Percentiles rank a stretch among this genome's conserved stretches.
phyloP scores from a whole-genome alignment of 257 asterid species.

The Paraleonurus japonicus region DNA sequence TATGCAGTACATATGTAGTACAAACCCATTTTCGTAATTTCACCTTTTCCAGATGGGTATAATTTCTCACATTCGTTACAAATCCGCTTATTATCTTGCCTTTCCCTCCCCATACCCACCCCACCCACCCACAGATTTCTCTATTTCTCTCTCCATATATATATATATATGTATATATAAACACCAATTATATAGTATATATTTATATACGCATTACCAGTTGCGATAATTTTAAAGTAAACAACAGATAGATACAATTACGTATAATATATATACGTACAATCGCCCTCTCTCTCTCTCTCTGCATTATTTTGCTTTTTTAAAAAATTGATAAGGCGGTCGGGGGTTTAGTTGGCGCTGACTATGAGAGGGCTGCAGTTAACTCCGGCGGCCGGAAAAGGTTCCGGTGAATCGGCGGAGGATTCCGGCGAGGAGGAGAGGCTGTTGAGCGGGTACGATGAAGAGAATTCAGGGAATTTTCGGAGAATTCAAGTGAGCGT shows the following conservation, averaged over 20 bases:
- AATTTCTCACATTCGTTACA: slow-evolving; percentile 33
- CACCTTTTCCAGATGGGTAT: neutral
- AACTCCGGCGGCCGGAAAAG: slow-evolving; percentile 40
- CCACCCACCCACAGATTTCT: slow-evolving; percentile 37
- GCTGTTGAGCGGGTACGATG: slow-evolving; percentile 59
- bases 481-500: slow-evolving; percentile 76
- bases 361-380: slow-evolving; percentile 65
- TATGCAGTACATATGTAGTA: slow-evolving; percentile 47
- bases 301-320: slow-evolving; percentile 8
- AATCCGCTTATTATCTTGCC: slow-evolving; percentile 35
- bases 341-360: slow-evolving; percentile 49
- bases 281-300: slow-evolving; percentile 2
- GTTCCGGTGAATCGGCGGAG: slow-evolving; percentile 24
- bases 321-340: neutral
- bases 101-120: neutral
- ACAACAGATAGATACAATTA: slow-evolving; percentile 21
- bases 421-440: slow-evolving; percentile 62
- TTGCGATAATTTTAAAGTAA: slow-evolving; percentile 1
- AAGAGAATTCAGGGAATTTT: slow-evolving; percentile 41
- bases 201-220: neutral
- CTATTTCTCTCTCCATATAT: slow-evolving; percentile 19
- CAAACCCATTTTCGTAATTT: slow-evolving; percentile 33
- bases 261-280: slow-evolving; percentile 1
- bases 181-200: neutral
- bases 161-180: neutral